Percentiles rank a stretch among this genome's conserved stretches.
phyloP scores from a whole-genome alignment of 2,329 filamentous ascomycete genomes.

The Elsinoe ampelina region DNA sequence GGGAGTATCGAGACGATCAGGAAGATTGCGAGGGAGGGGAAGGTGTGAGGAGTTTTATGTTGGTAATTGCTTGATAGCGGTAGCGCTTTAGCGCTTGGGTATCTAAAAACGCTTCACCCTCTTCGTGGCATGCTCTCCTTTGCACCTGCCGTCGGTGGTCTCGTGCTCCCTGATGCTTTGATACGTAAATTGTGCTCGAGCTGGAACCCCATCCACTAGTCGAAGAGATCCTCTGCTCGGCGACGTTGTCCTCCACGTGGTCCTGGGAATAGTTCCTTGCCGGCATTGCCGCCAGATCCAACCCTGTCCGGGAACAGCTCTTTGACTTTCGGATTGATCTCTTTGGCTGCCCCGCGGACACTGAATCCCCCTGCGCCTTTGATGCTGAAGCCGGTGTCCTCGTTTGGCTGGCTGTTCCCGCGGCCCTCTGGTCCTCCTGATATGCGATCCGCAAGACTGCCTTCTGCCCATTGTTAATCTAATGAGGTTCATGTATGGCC shows the following conservation, averaged over 20 bases:
- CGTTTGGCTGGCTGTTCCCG: background rate
- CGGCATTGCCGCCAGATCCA: constrained; percentile 16
- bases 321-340: constrained; percentile 21
- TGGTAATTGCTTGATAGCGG: background rate
- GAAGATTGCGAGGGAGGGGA: constrained; percentile 28
- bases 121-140: background rate
- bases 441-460: constrained; percentile 17
- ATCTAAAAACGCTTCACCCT: background rate
- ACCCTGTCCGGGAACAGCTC: constrained; percentile 27
- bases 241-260: constrained; percentile 23
- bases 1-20: constrained; percentile 34
- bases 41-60: background rate
- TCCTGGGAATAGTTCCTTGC: constrained; percentile 27
- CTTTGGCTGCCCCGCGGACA: constrained; percentile 24
- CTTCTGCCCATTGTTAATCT: background rate
- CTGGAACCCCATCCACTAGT: constrained; percentile 8
- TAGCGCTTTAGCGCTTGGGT: constrained; percentile 6
- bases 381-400: constrained; percentile 26
- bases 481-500: constrained; percentile 13
- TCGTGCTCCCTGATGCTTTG: background rate
- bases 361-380: constrained; percentile 25
- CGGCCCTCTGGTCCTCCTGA: constrained; percentile 15
- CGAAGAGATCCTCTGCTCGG: constrained; percentile 17
- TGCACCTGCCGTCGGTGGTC: background rate
- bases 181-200: background rate